phyloP scores from a whole-genome alignment of 768 basidiomycete genomes.

The Tricholoma sp. region DNA sequence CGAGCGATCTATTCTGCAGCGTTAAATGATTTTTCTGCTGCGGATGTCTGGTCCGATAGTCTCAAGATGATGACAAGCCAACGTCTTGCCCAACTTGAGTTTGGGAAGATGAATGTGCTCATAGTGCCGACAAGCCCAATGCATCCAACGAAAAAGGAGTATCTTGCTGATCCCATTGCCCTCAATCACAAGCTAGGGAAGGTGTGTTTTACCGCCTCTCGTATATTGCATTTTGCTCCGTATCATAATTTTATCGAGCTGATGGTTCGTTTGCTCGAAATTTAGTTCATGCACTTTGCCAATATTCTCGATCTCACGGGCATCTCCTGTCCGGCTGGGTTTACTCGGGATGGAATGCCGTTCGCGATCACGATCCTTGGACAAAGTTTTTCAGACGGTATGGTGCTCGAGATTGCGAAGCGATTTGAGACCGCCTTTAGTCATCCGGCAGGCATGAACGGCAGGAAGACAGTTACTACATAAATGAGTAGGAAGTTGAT shows the following conservation, averaged over 20 bases:
- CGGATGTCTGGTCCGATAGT: neutral
- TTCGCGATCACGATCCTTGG: conserved; percentile 1
- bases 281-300: neutral
- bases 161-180: neutral
- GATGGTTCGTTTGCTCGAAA: neutral
- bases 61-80: conserved; percentile 1
- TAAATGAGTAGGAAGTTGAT: too few relatives aligned
- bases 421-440: neutral
- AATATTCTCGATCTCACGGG: neutral
- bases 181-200: neutral
- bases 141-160: neutral
- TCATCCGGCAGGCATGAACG: neutral
- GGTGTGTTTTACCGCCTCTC: neutral
- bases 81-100: neutral
- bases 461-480: neutral
- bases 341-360: neutral
- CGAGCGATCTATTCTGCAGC: neutral
- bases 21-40: neutral
- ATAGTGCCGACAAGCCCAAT: neutral
- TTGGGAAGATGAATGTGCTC: conserved; percentile 1
- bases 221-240: neutral
- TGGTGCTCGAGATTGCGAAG: conserved; percentile 1
- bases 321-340: neutral
- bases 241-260: neutral
- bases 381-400: neutral